Conservation (phyloP, 495 filamentous ascomycete genomes). For the Penicillium parvum region DNA sequence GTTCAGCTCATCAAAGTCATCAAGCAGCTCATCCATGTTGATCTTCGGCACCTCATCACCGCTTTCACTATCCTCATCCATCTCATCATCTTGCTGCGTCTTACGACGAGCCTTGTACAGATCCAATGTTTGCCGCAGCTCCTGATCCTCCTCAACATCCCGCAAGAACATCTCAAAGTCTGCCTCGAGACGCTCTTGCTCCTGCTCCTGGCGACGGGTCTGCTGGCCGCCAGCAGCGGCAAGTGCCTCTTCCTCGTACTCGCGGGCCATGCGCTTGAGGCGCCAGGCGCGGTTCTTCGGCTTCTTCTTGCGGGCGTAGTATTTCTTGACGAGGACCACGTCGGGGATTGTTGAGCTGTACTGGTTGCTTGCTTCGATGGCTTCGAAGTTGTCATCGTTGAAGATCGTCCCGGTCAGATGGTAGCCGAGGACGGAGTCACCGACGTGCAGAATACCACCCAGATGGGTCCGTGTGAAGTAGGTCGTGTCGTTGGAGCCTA, state of each 20-base stretch:
- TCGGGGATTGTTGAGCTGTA: slow-evolving; percentile 80
- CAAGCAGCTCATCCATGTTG: slow-evolving; percentile 77
- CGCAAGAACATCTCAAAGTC: slow-evolving; percentile 97
- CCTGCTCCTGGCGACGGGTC: slow-evolving; percentile 59
- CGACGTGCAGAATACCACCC: slow-evolving; percentile 77
- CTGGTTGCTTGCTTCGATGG: slow-evolving; percentile 62
- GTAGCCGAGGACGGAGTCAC: slow-evolving; percentile 91
- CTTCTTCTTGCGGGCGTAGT: slow-evolving; percentile 83
- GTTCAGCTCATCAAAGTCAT: slow-evolving; percentile 81
- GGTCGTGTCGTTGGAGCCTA: slow-evolving; percentile 79
- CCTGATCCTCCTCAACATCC: slow-evolving; percentile 92
- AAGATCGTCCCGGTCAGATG: slow-evolving; percentile 82
- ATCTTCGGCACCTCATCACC: slow-evolving; percentile 73
- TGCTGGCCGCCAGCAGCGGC: slow-evolving; percentile 19
- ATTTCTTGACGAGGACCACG: slow-evolving; percentile 93
- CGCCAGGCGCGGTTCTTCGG: slow-evolving; percentile 85
- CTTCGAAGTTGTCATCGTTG: slow-evolving; percentile 82
- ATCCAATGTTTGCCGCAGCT: slow-evolving; percentile 75
- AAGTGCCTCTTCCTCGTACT: slow-evolving; percentile 66
- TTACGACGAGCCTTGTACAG: slow-evolving; percentile 70
- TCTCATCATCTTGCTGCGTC: slow-evolving; percentile 50
- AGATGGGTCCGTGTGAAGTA: slow-evolving; percentile 90
- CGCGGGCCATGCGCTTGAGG: slow-evolving; percentile 85
- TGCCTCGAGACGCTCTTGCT: slow-evolving; percentile 76
- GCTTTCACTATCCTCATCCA: slow-evolving; percentile 57